Percentiles rank a stretch among this genome's conserved stretches.
Evolutionary conservation across 371 early-diverging fungal genomes (phyloP).

Genomic region (Mortierella sp.): DNA sequence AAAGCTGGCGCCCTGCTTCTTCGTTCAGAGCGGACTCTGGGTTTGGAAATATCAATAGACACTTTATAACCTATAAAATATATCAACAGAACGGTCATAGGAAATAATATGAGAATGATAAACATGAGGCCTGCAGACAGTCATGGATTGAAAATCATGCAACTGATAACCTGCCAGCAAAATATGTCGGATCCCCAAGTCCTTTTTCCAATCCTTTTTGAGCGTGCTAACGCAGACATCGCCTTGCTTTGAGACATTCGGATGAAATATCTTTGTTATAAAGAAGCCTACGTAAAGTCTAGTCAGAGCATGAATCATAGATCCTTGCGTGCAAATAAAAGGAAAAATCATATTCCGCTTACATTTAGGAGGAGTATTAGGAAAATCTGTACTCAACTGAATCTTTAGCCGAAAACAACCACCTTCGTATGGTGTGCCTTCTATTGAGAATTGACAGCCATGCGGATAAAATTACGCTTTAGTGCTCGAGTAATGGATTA

Average conservation of each 20-base stretch:
- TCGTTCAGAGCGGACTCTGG: constrained; percentile 95
- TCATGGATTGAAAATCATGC: not conserved
- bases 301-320: not conserved
- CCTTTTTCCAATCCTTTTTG: constrained; percentile 92
- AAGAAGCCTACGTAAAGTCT: constrained; percentile 69
- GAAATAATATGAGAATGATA: not conserved
- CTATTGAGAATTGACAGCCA: constrained; percentile 23
- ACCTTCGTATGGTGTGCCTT: constrained; percentile 84
- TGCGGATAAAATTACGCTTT: not conserved
- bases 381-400: constrained; percentile 74
- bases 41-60: constrained; percentile 93
- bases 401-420: constrained; percentile 81
- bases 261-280: constrained; percentile 93
- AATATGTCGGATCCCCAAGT: constrained; percentile 83
- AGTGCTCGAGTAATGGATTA: too few relatives aligned
- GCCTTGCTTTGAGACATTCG: constrained; percentile 87
- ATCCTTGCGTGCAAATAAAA: not conserved
- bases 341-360: constrained; percentile 9
- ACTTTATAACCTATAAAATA: constrained; percentile 83
- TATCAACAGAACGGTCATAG: not conserved
- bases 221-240: constrained; percentile 95
- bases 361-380: constrained; percentile 82
- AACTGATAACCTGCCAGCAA: constrained; percentile 70
- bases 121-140: not conserved
- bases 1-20: constrained; percentile 88